Evolutionary conservation across 116 monocot species (phyloP).

Genomic region (Trichopus zeylanicus): DNA sequence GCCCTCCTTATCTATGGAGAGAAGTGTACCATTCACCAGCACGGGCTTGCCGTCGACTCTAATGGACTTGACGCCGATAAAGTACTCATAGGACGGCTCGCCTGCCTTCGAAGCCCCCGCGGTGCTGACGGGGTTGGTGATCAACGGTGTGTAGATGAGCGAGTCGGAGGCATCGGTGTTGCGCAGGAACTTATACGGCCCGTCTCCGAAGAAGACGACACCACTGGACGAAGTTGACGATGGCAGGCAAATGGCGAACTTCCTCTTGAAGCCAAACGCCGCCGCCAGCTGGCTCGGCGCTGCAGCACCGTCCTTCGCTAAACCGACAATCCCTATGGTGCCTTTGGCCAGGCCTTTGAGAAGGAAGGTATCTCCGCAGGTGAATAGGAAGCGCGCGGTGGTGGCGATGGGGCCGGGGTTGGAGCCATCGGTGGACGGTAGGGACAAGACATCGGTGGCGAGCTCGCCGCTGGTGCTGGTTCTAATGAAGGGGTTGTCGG

Average conservation of each 20-base stretch:
- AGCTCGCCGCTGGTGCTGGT: conserved; percentile 32
- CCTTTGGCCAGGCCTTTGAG: conserved; percentile 35
- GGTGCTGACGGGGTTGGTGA: conserved; percentile 64
- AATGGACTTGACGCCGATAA: conserved; percentile 40
- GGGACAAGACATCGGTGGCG: conserved; percentile 28
- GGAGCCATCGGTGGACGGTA: conserved; percentile 45
- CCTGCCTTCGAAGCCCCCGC: conserved; percentile 13
- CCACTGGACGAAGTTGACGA: conserved; percentile 14
- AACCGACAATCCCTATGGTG: conserved; percentile 30
- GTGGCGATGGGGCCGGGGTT: conserved; percentile 19
- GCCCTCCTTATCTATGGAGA: conserved; percentile 33
- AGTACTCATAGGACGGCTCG: conserved; percentile 47
- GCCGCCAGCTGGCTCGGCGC: conserved; percentile 35
- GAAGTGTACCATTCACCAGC: conserved; percentile 18
- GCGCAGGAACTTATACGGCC: conserved; percentile 39
- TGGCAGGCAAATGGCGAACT: conserved; percentile 54
- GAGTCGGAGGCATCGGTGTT: conserved; percentile 22
- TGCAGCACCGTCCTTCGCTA: conserved; percentile 19
- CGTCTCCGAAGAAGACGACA: conserved; percentile 46
- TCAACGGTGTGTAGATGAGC: conserved; percentile 57
- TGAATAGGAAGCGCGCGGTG: conserved; percentile 18
- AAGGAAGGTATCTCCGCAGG: conserved; percentile 31
- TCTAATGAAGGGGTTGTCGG: conserved; percentile 44
- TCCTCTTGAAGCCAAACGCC: conserved; percentile 22
- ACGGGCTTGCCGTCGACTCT: conserved; percentile 21